A percentile compares a stretch with the other conserved stretches of the same genome.
These are phyloP conservation scores for Ploettnerulaceae sp. DNA, from an alignment of 2,329 filamentous ascomycete species.

Conservation along the genomic window DNA sequence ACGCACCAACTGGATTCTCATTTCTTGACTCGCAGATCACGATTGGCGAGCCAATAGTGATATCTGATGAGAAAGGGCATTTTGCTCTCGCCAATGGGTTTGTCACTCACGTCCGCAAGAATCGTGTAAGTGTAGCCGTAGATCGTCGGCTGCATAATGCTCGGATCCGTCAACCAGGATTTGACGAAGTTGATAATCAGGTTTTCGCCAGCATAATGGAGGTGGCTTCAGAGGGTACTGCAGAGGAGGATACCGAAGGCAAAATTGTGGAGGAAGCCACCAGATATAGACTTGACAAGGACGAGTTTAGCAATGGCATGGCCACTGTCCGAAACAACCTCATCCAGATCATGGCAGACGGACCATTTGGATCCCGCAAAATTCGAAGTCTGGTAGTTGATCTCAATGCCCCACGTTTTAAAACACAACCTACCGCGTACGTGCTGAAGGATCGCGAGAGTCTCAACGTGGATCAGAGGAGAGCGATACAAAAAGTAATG, in stretches of 20 bases:
- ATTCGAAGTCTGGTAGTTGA: conserved; percentile 80
- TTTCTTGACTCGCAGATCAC: conserved; percentile 88
- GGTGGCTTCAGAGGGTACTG: conserved; percentile 55
- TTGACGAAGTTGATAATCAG: conserved; percentile 74
- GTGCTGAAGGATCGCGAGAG: conserved; percentile 55
- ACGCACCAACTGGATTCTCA: conserved; percentile 59
- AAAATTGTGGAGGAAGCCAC: conserved; percentile 51
- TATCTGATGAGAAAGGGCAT: conserved; percentile 92
- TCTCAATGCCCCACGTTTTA: conserved; percentile 68
- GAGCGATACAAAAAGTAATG: conserved; percentile 92
- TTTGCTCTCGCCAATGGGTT: conserved; percentile 93
- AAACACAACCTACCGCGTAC: conserved; percentile 58
- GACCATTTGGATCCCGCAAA: conserved; percentile 63
- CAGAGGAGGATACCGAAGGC: conserved; percentile 46
- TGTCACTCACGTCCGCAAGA: conserved; percentile 70
- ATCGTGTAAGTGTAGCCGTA: conserved; percentile 79
- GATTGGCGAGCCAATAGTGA: conserved; percentile 87
- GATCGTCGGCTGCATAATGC: conserved; percentile 87
- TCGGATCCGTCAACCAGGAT: conserved; percentile 68
- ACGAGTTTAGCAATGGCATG: conserved; percentile 98
- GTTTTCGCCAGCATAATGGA: conserved; percentile 91
- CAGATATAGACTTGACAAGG: conserved; percentile 86
- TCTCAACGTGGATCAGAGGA: conserved; percentile 82
- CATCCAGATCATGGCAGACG: conserved; percentile 83
- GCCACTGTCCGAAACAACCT: conserved; percentile 91